A percentile compares a stretch with the other conserved stretches of the same genome.
These are phyloP conservation scores for Neolentinus lepideus DNA, from an alignment of 1,284 basidiomycete genomes.

Conservation along the genomic window DNA sequence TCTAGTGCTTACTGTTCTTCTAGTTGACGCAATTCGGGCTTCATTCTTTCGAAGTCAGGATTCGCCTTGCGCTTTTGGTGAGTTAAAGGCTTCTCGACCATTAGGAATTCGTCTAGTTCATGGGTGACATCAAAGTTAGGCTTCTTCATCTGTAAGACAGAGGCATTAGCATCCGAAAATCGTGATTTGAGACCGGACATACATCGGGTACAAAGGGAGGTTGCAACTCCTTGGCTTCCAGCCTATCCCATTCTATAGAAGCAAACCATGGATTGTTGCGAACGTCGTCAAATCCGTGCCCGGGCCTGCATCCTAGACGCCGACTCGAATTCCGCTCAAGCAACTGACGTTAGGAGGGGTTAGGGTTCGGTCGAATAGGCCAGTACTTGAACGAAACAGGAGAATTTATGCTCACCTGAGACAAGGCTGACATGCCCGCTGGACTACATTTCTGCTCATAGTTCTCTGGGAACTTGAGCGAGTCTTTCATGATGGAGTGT, in stretches of 20 bases:
- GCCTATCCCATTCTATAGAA: conserved; percentile 71
- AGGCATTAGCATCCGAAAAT: neutral
- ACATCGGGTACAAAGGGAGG: conserved; percentile 93
- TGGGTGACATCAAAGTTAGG: conserved; percentile 98
- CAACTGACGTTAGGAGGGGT: conserved; percentile 42
- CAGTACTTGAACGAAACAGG: conserved; percentile 2
- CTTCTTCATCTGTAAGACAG: conserved; percentile 66
- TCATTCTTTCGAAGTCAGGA: conserved; percentile 78
- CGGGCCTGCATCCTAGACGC: conserved; percentile 76
- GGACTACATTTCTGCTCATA: conserved; percentile 28
- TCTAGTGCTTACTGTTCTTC: conserved; percentile 75
- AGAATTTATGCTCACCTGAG: conserved; percentile 42
- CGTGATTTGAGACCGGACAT: conserved; percentile 23
- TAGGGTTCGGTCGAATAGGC: conserved; percentile 9
- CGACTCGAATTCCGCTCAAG: conserved; percentile 78
- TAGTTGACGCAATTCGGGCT: conserved; percentile 85
- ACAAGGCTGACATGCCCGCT: conserved; percentile 34
- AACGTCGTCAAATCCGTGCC: conserved; percentile 68
- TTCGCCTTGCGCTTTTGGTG: conserved; percentile 87
- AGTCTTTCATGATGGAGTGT: conserved; percentile 69
- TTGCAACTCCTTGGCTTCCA: conserved; percentile 70
- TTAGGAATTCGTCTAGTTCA: conserved; percentile 92
- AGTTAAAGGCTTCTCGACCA: conserved; percentile 95
- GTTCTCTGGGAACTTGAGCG: conserved; percentile 53
- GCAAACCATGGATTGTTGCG: conserved; percentile 84